These are phyloP conservation scores for Cupressus sempervirens DNA, from an alignment of 75 land plant species.

Conservation along the genomic window DNA sequence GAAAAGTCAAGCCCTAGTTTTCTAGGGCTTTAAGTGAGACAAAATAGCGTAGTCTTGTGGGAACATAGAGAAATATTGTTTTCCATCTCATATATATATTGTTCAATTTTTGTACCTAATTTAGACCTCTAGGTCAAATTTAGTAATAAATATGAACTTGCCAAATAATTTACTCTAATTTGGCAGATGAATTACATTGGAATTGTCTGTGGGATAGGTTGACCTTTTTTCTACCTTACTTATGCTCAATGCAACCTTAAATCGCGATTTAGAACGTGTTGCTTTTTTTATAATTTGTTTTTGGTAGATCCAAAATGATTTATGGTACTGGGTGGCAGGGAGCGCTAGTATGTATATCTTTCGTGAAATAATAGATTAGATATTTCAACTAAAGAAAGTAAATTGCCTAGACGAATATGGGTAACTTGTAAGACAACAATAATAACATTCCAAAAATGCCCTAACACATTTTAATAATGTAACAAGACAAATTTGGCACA, in stretches of 20 bases:
- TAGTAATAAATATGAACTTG: no score
- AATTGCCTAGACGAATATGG: neutral
- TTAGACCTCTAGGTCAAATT: no score
- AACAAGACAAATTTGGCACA: no score
- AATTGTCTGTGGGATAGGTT: no score
- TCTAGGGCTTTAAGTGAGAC: neutral
- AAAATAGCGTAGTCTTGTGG: neutral
- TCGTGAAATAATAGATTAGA: no score
- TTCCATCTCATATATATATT: neutral
- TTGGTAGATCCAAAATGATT: neutral
- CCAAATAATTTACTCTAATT: no score
- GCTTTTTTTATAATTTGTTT: neutral
- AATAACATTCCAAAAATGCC: neutral
- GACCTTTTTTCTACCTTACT: neutral
- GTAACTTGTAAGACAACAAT: neutral
- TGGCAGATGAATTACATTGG: no score
- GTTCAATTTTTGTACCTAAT: no score
- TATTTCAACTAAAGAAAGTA: neutral
- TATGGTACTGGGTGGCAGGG: neutral
- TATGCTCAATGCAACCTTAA: neutral
- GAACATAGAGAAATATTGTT: neutral
- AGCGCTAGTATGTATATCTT: neutral
- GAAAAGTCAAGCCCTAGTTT: no score
- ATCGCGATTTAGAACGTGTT: neutral
- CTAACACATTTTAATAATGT: neutral